These are phyloP conservation scores for Backusella liffmaniae DNA, from an alignment of 192 early-diverging fungal genomes.

Conservation along the genomic window DNA sequence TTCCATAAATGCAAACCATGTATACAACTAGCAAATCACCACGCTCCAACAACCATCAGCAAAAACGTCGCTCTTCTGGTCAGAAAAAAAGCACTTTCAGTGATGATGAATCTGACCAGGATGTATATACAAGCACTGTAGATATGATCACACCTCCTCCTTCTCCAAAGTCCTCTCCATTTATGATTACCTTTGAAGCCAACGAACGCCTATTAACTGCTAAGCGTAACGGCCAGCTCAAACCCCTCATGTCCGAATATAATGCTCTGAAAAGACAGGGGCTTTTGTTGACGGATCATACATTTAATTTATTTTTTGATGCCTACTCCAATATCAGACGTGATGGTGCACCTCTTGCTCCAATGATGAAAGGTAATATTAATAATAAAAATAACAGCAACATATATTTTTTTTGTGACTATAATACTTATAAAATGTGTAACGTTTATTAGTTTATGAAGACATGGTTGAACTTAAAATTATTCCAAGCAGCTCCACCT, in stretches of 20 bases:
- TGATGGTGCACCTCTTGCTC: conserved; percentile 31
- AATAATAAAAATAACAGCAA: neutral
- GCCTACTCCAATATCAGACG: conserved; percentile 27
- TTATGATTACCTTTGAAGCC: conserved; percentile 10
- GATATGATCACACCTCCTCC: conserved; percentile 20
- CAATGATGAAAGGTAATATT: conserved; percentile 25
- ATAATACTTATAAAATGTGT: neutral
- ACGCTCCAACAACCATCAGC: neutral
- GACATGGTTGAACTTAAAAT: conserved; percentile 29
- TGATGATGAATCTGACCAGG: neutral
- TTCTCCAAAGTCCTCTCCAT: conserved; percentile 8
- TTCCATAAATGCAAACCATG: conserved; percentile 14
- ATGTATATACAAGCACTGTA: conserved; percentile 1
- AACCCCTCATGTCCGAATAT: conserved; percentile 26
- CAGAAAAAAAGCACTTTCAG: conserved; percentile 3
- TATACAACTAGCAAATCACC: conserved; percentile 10
- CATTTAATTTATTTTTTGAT: conserved; percentile 37
- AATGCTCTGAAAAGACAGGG: conserved; percentile 25
- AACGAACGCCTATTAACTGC: conserved; percentile 27
- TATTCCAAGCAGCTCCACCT: conserved; percentile 26
- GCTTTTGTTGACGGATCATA: conserved; percentile 26
- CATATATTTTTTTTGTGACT: neutral
- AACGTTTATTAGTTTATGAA: conserved; percentile 28
- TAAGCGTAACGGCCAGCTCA: conserved; percentile 32
- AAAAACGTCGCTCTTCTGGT: neutral